Evolutionary conservation across 768 basidiomycete species (phyloP).

Genomic region (Lactarius deliciosus): DNA sequence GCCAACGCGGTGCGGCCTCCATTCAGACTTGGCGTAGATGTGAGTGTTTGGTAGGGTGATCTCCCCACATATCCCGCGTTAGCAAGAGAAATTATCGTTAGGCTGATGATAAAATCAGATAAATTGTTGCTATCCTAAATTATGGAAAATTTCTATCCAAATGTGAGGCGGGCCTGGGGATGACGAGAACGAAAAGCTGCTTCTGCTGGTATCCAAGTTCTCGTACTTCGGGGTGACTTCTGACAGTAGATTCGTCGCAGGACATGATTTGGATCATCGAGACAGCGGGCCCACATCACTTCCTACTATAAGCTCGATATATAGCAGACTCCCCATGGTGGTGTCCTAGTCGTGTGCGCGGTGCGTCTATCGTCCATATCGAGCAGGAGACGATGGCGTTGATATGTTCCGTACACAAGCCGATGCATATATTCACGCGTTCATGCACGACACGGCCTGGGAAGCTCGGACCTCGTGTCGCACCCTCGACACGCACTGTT

Average conservation of each 20-base stretch:
- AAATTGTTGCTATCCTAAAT: too few species aligned
- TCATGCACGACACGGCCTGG: too few species aligned
- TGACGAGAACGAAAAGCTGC: constrained; percentile 6
- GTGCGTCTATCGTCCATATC: neutral
- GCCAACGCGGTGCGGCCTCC: too few species aligned
- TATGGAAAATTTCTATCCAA: neutral
- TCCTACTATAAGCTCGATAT: neutral
- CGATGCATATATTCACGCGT: neutral
- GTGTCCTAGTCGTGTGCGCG: neutral
- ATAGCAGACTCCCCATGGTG: neutral
- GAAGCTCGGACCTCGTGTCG: neutral
- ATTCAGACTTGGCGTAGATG: too few species aligned
- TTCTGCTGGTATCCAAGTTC: neutral
- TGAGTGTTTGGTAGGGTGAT: too few species aligned
- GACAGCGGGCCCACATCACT: neutral
- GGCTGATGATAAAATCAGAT: too few species aligned
- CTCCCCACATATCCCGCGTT: too few species aligned
- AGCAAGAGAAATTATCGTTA: too few species aligned
- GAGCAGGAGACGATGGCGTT: neutral
- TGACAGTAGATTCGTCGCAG: constrained; percentile 8
- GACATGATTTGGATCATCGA: neutral
- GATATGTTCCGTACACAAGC: neutral
- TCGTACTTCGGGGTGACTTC: constrained; percentile 9
- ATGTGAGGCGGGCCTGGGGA: neutral
- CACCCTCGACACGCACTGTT: neutral